Base-by-base conservation (phyloP, 1,284 basidiomycete species). In the Schizophyllum commune region DNA sequence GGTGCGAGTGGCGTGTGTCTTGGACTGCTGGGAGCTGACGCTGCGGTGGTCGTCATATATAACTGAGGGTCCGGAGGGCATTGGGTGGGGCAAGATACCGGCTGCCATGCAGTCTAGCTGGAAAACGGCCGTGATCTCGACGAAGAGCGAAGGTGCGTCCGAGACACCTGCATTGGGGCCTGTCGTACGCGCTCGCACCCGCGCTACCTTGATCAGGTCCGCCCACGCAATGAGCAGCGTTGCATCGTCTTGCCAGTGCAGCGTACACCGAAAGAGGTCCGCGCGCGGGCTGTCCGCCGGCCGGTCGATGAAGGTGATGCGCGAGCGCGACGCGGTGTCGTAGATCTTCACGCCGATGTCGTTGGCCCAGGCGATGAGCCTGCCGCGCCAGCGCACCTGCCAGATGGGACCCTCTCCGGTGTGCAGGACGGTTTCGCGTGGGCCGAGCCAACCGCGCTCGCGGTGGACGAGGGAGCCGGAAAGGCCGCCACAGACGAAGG, bases 381-480 rank as follows among this genome's bases (percentile, higher is more conserved):
- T 83, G 1, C 86, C 89, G 66, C 85, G 80, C 97, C 97, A 99
- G 61, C 89, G 83, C 4, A 88, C 85, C 47, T 89, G 87, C 94
- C 94, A 98, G 62, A 99, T 92, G 0, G 97, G 93, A 1, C 96
- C 97, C 73, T 99, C 97, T 3, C 91, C 92, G 21, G 83, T 81
- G 69, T 97, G 92, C 21, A 99, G 74, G 5, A 91, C 74, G 0
- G 89, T 91, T 73, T 98, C 95, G 68, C 92, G 96, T 70, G 98
- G 92, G 0, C 96, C 96, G 2, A 98, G 78, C 96, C 96, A 98
- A 8, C 95, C 92, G 73, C 98, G 98, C 76, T 99, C 96, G 65
- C 92, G 86, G 65, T 96, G 71, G 13, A 93, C 80, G 27, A 99
- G 78, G 51, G 83, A 86, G 4, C 97, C 96, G 0, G 92, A 89